Conservation (phyloP, 139 green algal genomes). For the Chlorella sp. region DNA sequence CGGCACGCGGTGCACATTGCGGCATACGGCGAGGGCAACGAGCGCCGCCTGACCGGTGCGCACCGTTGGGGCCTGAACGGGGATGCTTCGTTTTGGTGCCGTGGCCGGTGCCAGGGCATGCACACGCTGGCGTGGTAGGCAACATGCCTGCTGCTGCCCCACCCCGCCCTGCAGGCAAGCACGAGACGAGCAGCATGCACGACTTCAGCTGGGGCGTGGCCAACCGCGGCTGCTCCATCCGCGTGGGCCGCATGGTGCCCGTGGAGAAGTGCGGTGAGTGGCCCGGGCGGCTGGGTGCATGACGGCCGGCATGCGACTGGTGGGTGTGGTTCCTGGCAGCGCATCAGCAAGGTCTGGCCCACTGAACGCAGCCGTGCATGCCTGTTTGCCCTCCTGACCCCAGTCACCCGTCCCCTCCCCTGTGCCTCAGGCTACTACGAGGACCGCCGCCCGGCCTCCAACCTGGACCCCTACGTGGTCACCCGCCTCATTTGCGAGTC, state of each 20-base stretch:
- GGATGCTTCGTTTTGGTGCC: neutral
- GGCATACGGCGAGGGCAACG: slow-evolving; percentile 94
- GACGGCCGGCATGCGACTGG: too few relatives aligned
- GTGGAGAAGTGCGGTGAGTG: slow-evolving; percentile 79
- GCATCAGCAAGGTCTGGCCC: too few relatives aligned
- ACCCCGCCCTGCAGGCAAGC: slow-evolving; percentile 58
- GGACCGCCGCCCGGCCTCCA: slow-evolving; percentile 94
- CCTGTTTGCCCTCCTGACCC: too few relatives aligned
- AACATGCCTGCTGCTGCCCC: neutral
- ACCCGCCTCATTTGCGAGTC: slow-evolving; percentile 76
- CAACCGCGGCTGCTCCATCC: slow-evolving; percentile 95
- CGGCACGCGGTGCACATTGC: slow-evolving; percentile 83
- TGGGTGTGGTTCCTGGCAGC: too few relatives aligned
- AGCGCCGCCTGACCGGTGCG: slow-evolving; percentile 93
- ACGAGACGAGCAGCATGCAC: slow-evolving; percentile 94
- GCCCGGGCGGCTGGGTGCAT: too few relatives aligned
- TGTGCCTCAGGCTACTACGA: slow-evolving; percentile 90
- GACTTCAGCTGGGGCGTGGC: slow-evolving; percentile 98
- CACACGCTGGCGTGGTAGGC: neutral
- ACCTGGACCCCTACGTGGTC: slow-evolving; percentile 95
- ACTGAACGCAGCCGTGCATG: too few relatives aligned
- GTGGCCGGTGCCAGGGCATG: neutral
- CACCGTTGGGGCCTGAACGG: neutral
- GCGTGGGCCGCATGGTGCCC: slow-evolving; percentile 86
- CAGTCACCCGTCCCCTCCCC: too few relatives aligned